Percentiles rank a stretch among this genome's conserved stretches.
Conservation (phyloP, 176 grass and related monocot genomes). For the Oryza brachyantha region DNA sequence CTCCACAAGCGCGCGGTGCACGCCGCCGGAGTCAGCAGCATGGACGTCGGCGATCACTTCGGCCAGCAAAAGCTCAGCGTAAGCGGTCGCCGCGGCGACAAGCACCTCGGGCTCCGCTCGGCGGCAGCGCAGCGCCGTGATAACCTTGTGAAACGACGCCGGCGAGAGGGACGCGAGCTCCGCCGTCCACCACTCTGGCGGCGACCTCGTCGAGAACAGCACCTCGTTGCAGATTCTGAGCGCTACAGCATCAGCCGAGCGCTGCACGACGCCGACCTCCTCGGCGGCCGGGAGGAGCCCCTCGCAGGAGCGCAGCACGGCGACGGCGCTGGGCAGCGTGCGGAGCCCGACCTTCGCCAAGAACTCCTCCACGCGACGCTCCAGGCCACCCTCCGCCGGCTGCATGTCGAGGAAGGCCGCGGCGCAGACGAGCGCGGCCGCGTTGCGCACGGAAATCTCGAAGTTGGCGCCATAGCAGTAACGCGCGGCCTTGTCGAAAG, state of each 20-base stretch:
- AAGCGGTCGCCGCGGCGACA: constrained; percentile 29
- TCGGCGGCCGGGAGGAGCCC: constrained; percentile 41
- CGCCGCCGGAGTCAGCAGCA: background rate
- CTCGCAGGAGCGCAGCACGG: constrained; percentile 75
- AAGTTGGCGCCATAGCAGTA: constrained; percentile 86
- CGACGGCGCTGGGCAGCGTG: constrained; percentile 47
- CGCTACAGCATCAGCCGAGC: constrained; percentile 42
- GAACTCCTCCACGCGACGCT: constrained; percentile 56
- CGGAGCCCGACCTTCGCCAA: constrained; percentile 34
- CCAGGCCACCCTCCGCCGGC: constrained; percentile 31
- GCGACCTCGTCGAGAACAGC: constrained; percentile 42
- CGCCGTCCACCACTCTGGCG: constrained; percentile 55
- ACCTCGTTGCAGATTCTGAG: constrained; percentile 59
- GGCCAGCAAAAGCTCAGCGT: constrained; percentile 48
- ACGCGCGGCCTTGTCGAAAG: constrained; percentile 63
- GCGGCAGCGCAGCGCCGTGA: constrained; percentile 48
- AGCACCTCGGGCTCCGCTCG: constrained; percentile 37
- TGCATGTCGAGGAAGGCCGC: constrained; percentile 73
- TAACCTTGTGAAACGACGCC: constrained; percentile 54
- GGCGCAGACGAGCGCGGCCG: constrained; percentile 52
- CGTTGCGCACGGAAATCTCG: constrained; percentile 68
- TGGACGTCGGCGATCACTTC: background rate
- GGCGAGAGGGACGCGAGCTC: constrained; percentile 50
- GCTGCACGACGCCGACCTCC: constrained; percentile 44
- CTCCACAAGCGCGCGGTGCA: constrained; percentile 37